Conservation (phyloP, 1,139 yeast genomes). For the Kodamaea derodonti region DNA sequence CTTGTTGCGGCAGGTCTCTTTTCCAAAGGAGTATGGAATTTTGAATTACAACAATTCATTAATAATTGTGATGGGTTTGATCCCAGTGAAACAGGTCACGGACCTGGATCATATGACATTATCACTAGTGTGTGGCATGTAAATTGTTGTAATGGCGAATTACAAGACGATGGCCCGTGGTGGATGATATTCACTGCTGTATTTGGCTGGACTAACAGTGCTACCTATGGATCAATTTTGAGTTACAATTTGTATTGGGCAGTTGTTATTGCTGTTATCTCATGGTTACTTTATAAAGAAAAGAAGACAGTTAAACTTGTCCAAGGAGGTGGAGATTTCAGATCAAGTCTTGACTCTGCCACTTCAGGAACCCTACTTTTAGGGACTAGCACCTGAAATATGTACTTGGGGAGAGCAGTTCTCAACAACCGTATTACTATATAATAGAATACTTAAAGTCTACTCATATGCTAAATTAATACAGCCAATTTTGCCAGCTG, state of each 20-base stretch:
- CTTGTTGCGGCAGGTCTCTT: slow-evolving; percentile 45
- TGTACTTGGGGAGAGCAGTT: no score
- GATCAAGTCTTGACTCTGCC: neutral
- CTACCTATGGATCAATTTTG: slow-evolving; percentile 87
- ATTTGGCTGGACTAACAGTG: slow-evolving; percentile 94
- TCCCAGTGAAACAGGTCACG: slow-evolving; percentile 47
- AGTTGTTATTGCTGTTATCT: slow-evolving; percentile 38
- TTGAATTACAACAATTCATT: slow-evolving; percentile 40
- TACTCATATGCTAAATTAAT: no score
- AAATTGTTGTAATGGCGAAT: slow-evolving; percentile 39
- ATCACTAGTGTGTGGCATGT: slow-evolving; percentile 43
- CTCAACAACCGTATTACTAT: no score
- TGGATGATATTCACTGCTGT: slow-evolving; percentile 51
- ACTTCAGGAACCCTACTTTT: neutral
- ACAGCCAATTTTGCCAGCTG: no score
- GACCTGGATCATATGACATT: slow-evolving; percentile 46
- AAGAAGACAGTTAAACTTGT: slow-evolving; percentile 22
- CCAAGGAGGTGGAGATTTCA: neutral
- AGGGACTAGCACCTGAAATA: neutral
- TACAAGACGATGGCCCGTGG: slow-evolving; percentile 39
- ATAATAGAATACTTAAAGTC: no score
- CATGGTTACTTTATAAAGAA: slow-evolving; percentile 49
- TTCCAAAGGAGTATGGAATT: slow-evolving; percentile 46
- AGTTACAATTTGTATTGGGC: slow-evolving; percentile 79
- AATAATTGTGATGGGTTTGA: slow-evolving; percentile 42